Percentiles rank a stretch among this genome's conserved stretches.
Conservation (phyloP, 208 protist species). For the Leishmania tropica region DNA sequence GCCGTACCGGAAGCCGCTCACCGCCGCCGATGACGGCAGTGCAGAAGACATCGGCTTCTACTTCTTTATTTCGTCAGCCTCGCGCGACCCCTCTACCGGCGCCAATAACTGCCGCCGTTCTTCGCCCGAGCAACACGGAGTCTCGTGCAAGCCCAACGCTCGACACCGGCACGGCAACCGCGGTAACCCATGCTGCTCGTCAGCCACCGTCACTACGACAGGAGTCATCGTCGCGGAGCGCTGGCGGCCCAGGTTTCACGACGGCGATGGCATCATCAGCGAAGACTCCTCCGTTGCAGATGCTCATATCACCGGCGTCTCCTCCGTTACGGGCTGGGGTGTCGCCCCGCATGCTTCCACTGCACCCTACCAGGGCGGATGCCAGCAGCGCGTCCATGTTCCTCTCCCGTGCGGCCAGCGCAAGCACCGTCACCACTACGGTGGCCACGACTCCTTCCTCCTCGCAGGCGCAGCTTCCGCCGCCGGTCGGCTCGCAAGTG, state of each 20-base stretch:
- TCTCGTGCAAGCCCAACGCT: not conserved
- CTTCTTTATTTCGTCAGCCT: not conserved
- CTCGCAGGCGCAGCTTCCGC: slow-evolving; percentile 8
- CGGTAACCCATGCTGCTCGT: not conserved
- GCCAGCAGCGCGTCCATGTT: not conserved
- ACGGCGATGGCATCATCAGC: not conserved
- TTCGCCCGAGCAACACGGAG: not conserved
- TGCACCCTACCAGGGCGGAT: slow-evolving; percentile 37
- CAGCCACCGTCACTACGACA: slow-evolving; percentile 3
- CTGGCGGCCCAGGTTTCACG: not conserved
- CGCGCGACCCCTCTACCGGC: slow-evolving; percentile 5
- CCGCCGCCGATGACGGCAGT: not conserved
- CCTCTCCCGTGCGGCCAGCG: slow-evolving; percentile 14
- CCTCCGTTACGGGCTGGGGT: slow-evolving; percentile 58
- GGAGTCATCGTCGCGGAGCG: not conserved
- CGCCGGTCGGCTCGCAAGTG: slow-evolving; percentile 10
- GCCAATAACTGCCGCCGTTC: slow-evolving; percentile 22
- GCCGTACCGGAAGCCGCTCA: not conserved
- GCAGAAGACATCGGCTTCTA: not conserved
- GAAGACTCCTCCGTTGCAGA: not conserved
- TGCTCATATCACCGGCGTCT: slow-evolving; percentile 20
- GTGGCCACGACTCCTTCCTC: slow-evolving; percentile 3
- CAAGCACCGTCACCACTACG: slow-evolving; percentile 11
- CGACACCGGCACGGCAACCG: not conserved
- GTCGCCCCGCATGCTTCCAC: slow-evolving; percentile 46